A percentile compares a stretch with the other conserved stretches of the same genome.
Evolutionary conservation across 352 stramenopile genomes (phyloP).

Genomic region (Peronospora farinosa): DNA sequence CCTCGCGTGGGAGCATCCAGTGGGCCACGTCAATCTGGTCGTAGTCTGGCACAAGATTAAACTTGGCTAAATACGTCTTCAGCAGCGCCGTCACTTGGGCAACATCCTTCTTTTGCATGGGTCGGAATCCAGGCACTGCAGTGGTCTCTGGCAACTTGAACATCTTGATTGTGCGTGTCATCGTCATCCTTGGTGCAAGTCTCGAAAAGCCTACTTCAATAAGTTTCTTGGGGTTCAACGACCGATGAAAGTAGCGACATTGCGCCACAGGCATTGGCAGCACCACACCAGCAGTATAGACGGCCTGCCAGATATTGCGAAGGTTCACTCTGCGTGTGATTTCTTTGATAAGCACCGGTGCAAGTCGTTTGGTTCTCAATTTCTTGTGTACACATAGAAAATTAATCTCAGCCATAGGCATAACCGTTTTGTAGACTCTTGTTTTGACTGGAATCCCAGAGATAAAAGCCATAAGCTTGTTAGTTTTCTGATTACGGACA

Average conservation of each 20-base stretch:
- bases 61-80: conserved; percentile 61
- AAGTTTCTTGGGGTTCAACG: conserved; percentile 98
- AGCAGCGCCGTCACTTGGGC: conserved; percentile 52
- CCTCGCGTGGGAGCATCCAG: conserved; percentile 94
- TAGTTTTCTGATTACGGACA: conserved; percentile 88
- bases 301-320: conserved; percentile 90
- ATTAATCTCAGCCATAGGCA: conserved; percentile 95
- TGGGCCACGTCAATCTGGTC: conserved; percentile 92
- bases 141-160: conserved; percentile 79
- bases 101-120: conserved; percentile 66
- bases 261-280: conserved; percentile 93
- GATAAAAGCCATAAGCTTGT: conserved; percentile 98
- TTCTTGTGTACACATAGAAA: conserved; percentile 99
- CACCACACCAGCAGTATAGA: conserved; percentile 98
- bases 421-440: conserved; percentile 50
- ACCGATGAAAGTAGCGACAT: conserved; percentile 97
- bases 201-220: conserved; percentile 97
- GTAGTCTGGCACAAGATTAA: conserved; percentile 86
- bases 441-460: conserved; percentile 91
- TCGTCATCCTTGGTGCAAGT: conserved; percentile 93
- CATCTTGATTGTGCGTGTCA: conserved; percentile 91
- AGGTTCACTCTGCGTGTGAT: conserved; percentile 97
- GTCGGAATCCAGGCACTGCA: conserved; percentile 41
- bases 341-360: conserved; percentile 99
- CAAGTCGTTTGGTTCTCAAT: conserved; percentile 91